These are phyloP conservation scores for Blepharisma stoltei DNA, from an alignment of 73 alveolate species.

Conservation along the genomic window DNA sequence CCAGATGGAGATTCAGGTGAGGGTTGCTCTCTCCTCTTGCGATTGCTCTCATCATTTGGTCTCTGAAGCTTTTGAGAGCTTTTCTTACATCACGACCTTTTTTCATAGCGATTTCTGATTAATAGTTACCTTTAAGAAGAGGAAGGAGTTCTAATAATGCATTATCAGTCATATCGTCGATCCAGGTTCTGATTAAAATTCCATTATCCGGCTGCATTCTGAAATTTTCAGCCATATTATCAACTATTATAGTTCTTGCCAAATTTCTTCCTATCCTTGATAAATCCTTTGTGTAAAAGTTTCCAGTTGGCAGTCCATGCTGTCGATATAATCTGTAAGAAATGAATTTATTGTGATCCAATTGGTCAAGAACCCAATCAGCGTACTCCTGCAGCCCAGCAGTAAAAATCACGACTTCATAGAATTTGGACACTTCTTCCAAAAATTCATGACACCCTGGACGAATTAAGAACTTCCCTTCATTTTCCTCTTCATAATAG, in stretches of 20 bases:
- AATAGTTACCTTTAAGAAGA: constrained; percentile 58
- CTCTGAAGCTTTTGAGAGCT: constrained; percentile 78
- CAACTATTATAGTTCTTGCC: constrained; percentile 86
- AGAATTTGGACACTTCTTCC: constrained; percentile 80
- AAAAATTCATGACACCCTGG: constrained; percentile 88
- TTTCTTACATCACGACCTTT: constrained; percentile 89
- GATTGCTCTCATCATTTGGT: constrained; percentile 70
- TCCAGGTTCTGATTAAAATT: constrained; percentile 91
- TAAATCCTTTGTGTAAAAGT: constrained; percentile 85
- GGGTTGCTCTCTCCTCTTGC: constrained; percentile 59
- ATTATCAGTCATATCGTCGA: constrained; percentile 84
- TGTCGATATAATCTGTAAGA: constrained; percentile 84
- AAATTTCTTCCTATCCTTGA: constrained; percentile 93
- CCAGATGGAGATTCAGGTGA: constrained; percentile 52
- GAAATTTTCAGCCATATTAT: constrained; percentile 95
- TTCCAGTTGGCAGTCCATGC: constrained; percentile 87
- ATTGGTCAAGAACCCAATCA: constrained; percentile 83
- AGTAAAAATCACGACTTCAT: constrained; percentile 95
- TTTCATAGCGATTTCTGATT: constrained; percentile 71
- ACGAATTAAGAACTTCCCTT: constrained; percentile 86
- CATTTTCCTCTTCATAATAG: constrained; percentile 83
- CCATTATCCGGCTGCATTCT: constrained; percentile 91
- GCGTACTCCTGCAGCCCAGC: constrained; percentile 98
- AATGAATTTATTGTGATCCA: constrained; percentile 73
- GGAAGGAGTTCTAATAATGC: constrained; percentile 90